Base-by-base conservation (phyloP, 2,329 filamentous ascomycete genomes). In the Botrytis sinoallii region DNA sequence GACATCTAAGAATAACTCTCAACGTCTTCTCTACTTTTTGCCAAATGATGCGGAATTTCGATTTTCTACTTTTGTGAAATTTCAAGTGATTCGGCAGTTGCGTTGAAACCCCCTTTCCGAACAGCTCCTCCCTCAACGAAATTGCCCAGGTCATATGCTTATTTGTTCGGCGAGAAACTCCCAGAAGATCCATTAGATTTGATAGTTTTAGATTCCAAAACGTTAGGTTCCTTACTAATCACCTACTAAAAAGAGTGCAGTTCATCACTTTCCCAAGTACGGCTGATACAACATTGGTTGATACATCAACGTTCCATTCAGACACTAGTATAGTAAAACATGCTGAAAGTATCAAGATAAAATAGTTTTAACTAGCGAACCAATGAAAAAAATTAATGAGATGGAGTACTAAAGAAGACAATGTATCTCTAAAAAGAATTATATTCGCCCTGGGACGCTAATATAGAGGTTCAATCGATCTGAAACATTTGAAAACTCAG, bases 161-260 rank as follows among this genome's bases (percentile, higher is more conserved):
- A 55, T 6, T 29, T 57, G n/a, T 14, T 16, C n/a, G 48, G 25
- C 48, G 5, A 14, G 1, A 57, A 29, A 55, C 29, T n/a, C n/a
- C n/a, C 5, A 7, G 25, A 29, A 57, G 4, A 1, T 4, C 18
- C 2, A 57, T 18, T 6, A 8, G 14, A 9, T 57, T n/a, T 10
- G 29, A 32, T 4, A 8, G 12, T 29, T 29, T 18, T 1, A 18
- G n/a, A 3, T 18, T 18, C 0, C 14, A 8, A 3, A 25, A 29
- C 14, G 6, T 57, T 7, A 2, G 29, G 2, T 3, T 32, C 9
- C 14, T 14, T 7, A 1, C 48, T 16, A n/a, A 20, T 55, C 0
- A n/a, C 25, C 4, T 55, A 52, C 22, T 14, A n/a, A 29, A 7
- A 7, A 18, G n/a, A 6, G 1, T 1, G 2, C 7, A 57, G n/a